Base-by-base conservation (phyloP, 2,329 filamentous ascomycete genomes). In the Pseudogymnoascus sp. region DNA sequence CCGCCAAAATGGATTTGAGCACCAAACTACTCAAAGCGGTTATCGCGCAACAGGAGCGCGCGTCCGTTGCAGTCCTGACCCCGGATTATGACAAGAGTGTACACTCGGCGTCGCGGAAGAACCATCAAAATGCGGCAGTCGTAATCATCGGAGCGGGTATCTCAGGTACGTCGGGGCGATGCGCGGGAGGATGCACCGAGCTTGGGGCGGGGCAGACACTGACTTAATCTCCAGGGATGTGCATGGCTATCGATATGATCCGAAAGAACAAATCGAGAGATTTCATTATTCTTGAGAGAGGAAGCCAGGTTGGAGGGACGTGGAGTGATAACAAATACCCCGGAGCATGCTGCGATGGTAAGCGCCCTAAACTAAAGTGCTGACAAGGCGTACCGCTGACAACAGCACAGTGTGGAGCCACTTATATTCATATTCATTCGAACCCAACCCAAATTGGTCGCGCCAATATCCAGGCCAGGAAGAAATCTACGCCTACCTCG, bases 341-440 rank as follows among this genome's bases (percentile, higher is more conserved):
- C 1, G 81, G 77, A 2, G 81, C 78, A 66, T 80, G 78, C 64
- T 82, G 80, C 63, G 80, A 82, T 66, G 72, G 75, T 77, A 69
- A 35, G 67, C 61, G 18, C 15, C 28, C 2, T 4, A 2, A 35
- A 53, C 22, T 35, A 53, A 9, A 20, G 47, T 53, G 8, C 47
- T 53, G 47, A 53, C 47, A 33, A 20, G 15, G n/a, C 28, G n/a
- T 25, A 20, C 11, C 12, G 47, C 47, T 53, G 47, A 53, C 47
- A 2, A 60, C 73, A 0, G 62, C 77, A 41, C 72, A 76, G 25
- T 69, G 71, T 12, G 57, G 82, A 2, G 76, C 79, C 62, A 75
- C 73, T 60, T 86, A 2, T 86, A 86, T 71, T 81, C 77, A 43
- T 85, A 79, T 69, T 84, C 80, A 5, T 86, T 86, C 66, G 82